Conservation (phyloP, 371 early-diverging fungal genomes). For the Lichtheimia ramosa region DNA sequence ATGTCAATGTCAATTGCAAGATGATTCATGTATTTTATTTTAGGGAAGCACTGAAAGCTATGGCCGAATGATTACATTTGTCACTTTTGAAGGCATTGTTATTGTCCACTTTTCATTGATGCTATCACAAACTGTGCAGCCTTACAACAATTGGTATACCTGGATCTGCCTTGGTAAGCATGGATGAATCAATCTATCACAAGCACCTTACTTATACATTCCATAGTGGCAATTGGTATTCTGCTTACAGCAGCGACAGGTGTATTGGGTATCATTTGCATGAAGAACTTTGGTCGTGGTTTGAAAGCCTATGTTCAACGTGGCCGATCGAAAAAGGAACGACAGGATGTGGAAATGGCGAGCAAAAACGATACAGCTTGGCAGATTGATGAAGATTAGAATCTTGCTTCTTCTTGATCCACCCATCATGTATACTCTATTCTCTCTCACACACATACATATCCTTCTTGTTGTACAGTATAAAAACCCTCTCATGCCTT, state of each 20-base stretch:
- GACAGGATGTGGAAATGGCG: slow-evolving; percentile 35
- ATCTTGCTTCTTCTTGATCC: neutral
- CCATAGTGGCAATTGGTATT: slow-evolving; percentile 36
- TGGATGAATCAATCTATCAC: no score
- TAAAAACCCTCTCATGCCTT: neutral
- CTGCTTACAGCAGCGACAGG: slow-evolving; percentile 30
- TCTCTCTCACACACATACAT: neutral
- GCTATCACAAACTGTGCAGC: slow-evolving; percentile 33
- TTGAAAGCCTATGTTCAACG: slow-evolving; percentile 34
- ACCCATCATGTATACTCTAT: neutral
- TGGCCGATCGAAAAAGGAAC: slow-evolving; percentile 20
- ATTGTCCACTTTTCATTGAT: slow-evolving; percentile 36
- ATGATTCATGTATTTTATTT: neutral
- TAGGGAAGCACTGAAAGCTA: slow-evolving; percentile 39
- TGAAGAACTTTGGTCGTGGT: slow-evolving; percentile 33
- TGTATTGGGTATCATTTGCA: slow-evolving; percentile 26
- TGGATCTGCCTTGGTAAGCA: slow-evolving; percentile 42
- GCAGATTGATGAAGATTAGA: slow-evolving; percentile 41
- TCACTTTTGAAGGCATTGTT: slow-evolving; percentile 36
- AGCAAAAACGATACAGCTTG: slow-evolving; percentile 26
- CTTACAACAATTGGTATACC: slow-evolving; percentile 44
- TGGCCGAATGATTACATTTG: slow-evolving; percentile 36
- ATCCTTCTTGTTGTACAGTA: neutral
- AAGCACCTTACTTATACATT: neutral
- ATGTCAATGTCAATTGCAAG: neutral